Base-by-base conservation (phyloP, 2,329 filamentous ascomycete genomes). In the Cladosporium colombiae region DNA sequence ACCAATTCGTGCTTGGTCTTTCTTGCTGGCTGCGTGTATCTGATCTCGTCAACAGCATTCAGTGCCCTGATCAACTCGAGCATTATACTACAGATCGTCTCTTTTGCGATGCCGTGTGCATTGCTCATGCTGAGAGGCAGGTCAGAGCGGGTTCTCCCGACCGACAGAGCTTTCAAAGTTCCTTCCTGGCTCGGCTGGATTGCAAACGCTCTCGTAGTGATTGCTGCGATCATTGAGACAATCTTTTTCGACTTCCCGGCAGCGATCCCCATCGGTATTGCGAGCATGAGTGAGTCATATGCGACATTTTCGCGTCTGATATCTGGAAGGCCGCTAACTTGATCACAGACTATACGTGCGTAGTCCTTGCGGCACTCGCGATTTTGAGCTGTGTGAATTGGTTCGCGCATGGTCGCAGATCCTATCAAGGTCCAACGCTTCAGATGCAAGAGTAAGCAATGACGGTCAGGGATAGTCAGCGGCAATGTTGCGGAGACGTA, bases 1-100 rank as follows among this genome's bases (percentile, higher is more conserved):
- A 80, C 83, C 66, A 83, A 83, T 63, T 79, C 79, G 3, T 65
- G 78, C 33, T 56, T 86, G 4, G 79, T 82, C 58, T 84, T 84
- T 0, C 78, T 67, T 7, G 31, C 67, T 23, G 71, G 70, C 8
- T 68, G 67, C 56, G 69, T 72, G 13, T 68, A 68, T n/a, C 60
- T 72, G 23, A 69, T 65, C 0, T 69, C 66, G 14, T 59, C 67
- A 6, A 68, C 68, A 14, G 71, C 71, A 29, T 67, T 67, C 37
- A 65, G 65, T 35, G 79, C 78, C 50, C 79, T 81, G 75, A 76
- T 80, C 53, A 76, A 77, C 18, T 81, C 81, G 16, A 82, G 77
- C 66, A 78, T 79, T 62, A 75, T 78, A 57, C 76, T 79, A 10
- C 72, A 78, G 33, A 78, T 78, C 70, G 66, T 79, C 68, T 75